Evolutionary conservation across 768 basidiomycete genomes (phyloP).

Genomic region (Kwoniella botswanensis): DNA sequence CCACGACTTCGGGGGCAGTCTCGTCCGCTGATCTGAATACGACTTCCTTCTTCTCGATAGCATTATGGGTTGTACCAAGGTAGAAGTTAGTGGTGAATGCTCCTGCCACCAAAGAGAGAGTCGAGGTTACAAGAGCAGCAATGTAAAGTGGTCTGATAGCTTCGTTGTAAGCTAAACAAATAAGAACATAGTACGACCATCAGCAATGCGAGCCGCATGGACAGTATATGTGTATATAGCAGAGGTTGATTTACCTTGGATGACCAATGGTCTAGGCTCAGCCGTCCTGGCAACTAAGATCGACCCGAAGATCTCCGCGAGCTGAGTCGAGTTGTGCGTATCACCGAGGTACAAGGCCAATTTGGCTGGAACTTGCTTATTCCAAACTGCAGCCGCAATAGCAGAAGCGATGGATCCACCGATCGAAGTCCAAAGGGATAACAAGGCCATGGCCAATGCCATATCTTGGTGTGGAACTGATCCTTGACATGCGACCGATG

Average conservation of each 20-base stretch:
- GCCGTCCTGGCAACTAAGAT: conserved; percentile 8
- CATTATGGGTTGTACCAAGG: conserved; percentile 56
- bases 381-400: conserved; percentile 51
- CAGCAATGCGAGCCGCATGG: too few relatives aligned
- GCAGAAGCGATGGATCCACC: conserved; percentile 57
- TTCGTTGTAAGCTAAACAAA: conserved; percentile 6
- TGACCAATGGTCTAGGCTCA: conserved; percentile 2
- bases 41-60: conserved; percentile 46
- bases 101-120: conserved; percentile 50
- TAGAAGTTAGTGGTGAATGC: conserved; percentile 53
- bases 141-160: conserved; percentile 5
- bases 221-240: not conserved
- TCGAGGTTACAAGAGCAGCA: conserved; percentile 48
- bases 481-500: conserved; percentile 55
- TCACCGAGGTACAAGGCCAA: conserved; percentile 18
- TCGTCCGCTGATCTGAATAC: conserved; percentile 41
- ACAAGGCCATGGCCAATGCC: conserved; percentile 52
- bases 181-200: not conserved
- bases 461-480: conserved; percentile 58
- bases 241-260: not conserved
- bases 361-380: conserved; percentile 18
- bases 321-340: conserved; percentile 4
- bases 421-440: conserved; percentile 57
- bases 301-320: conserved; percentile 9
- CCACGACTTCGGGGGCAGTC: conserved; percentile 27